These are phyloP conservation scores for Claviceps purpurea DNA, from an alignment of 2,329 filamentous ascomycete species.

Conservation along the genomic window DNA sequence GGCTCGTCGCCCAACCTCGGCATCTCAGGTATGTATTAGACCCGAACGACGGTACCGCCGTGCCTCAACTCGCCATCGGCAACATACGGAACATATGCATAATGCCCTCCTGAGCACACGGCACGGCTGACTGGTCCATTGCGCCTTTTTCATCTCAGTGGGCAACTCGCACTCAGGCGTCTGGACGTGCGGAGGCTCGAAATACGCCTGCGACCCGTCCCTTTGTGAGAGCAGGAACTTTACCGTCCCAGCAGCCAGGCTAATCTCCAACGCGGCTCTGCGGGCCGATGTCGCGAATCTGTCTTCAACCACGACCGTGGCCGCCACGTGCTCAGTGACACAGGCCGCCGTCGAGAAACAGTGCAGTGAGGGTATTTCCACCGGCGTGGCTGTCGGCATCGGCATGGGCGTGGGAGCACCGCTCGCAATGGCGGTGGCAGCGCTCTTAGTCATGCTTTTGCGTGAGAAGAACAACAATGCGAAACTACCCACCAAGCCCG, in stretches of 20 bases:
- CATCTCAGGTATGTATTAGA: not conserved
- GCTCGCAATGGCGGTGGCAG: not conserved
- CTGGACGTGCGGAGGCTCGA: not conserved
- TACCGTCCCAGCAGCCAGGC: not conserved
- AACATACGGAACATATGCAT: not conserved
- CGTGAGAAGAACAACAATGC: not conserved
- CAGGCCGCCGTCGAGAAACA: not conserved
- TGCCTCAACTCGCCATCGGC: not conserved
- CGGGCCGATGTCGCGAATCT: not conserved
- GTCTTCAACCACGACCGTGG: not conserved
- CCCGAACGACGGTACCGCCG: not conserved
- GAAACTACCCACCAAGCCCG: not conserved
- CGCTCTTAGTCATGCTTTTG: not conserved
- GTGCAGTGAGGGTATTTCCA: not conserved
- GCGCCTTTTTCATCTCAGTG: not conserved
- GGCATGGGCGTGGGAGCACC: not conserved
- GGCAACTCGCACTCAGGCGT: not conserved
- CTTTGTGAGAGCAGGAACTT: not conserved
- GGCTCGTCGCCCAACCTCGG: not conserved
- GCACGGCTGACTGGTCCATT: not conserved
- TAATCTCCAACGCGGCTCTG: not conserved
- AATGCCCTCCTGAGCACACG: too few relatives aligned
- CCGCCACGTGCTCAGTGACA: not conserved
- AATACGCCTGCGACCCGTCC: not conserved
- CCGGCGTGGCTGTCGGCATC: not conserved